Base-by-base conservation (phyloP, 2,329 filamentous ascomycete species). In the Colletotrichum orchidophilum region DNA sequence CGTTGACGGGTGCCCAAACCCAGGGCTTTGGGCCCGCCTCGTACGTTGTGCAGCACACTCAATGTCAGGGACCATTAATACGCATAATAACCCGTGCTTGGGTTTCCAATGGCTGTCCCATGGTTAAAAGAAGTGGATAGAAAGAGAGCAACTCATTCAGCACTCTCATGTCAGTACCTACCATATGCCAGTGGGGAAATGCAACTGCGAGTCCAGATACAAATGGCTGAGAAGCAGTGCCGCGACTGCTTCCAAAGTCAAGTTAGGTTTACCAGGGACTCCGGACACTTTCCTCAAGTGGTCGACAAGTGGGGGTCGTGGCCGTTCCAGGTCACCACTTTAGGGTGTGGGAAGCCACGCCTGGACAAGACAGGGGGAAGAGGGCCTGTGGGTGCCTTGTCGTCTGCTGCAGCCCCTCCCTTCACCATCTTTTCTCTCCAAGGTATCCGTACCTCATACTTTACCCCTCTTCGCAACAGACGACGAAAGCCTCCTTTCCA, bases 391-490 rank as follows among this genome's bases (percentile, higher is more conserved):
- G 24, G 27, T 63, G 46, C 50, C 50, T 67, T 57, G 55, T 39
- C 26, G 27, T 31, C 46, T 70, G 46, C 64, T 63, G 68, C 42
- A 53, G 58, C 69, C 69, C 69, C 69, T 58, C 69, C 58, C 63
- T 69, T 59, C 59, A 39, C 42, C 64, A 69, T 69, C 53, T 69
- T 69, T 59, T 39, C 69, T 69, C 64, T 71, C 65, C n/a, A n/a
- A n/a, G n/a, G n/a, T n/a, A n/a, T n/a, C n/a, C n/a, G n/a, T 69
- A 69, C 65, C 35, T 71, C 58, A 35, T 58, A 63, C 63, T 63
- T 71, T 68, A 71, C 64, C 69, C 69, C 69, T 69, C 69, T 27
- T 57, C 26, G 31, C 46, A n/a, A 59, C 31, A 39, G 57, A 63
- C 39, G 57, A 63, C 39, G 55, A 64, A 61, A 24, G 26, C 54